Evolutionary conservation across 1,284 basidiomycete species (phyloP).

Genomic region (Apiotrichum gamsii): DNA sequence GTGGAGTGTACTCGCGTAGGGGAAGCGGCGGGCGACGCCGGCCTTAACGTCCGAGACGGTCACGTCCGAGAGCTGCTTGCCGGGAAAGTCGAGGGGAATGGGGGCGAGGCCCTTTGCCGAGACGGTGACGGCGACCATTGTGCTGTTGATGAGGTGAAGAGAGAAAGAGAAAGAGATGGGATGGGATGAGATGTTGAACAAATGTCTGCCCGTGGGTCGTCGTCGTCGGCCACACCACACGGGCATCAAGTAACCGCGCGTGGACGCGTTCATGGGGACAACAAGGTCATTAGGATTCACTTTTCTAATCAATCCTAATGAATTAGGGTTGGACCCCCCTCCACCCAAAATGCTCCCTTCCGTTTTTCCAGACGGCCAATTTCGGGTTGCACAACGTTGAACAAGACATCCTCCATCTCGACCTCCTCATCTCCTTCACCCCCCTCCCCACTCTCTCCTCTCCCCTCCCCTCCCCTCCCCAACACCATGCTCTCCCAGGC

Average conservation of each 20-base stretch:
- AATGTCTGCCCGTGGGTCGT: no score
- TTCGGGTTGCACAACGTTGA: slow-evolving; percentile 4
- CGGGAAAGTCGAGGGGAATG: slow-evolving; percentile 54
- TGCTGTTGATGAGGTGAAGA: not conserved
- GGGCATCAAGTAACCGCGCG: no score
- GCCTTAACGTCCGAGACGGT: slow-evolving; percentile 48
- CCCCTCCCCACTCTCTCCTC: no score
- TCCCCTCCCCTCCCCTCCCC: not conserved
- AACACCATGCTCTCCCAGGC: slow-evolving; percentile 21
- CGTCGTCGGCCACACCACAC: no score
- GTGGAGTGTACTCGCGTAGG: slow-evolving; percentile 6
- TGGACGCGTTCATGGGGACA: no score
- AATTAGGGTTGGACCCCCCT: no score
- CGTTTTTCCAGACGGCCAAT: slow-evolving; percentile 11
- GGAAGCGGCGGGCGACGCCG: slow-evolving; percentile 45
- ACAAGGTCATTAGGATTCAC: no score
- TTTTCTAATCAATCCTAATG: no score
- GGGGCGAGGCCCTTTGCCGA: slow-evolving; percentile 54
- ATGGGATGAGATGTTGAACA: not conserved
- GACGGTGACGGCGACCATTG: slow-evolving; percentile 61
- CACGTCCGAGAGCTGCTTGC: slow-evolving; percentile 47
- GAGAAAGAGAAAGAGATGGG: not conserved
- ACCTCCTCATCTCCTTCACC: not conserved
- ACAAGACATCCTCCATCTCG: not conserved
- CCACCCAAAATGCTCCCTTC: not conserved